These are phyloP conservation scores for Roridomyces roridus DNA, from an alignment of 768 basidiomycete species.

Conservation along the genomic window DNA sequence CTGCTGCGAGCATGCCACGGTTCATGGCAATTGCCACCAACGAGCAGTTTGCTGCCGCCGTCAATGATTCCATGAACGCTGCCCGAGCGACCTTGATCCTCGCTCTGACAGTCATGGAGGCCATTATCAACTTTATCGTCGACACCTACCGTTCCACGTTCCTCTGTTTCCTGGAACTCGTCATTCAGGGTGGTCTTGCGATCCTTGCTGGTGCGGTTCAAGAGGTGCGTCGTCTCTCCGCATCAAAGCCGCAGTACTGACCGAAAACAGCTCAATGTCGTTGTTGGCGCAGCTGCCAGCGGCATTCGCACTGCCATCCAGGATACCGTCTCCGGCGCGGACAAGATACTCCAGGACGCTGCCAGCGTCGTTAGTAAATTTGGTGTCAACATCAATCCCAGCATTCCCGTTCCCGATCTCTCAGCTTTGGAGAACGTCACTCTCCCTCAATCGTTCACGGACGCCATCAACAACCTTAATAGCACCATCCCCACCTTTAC, in stretches of 20 bases:
- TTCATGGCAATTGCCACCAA: slow-evolving; percentile 88
- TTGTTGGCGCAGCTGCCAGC: slow-evolving; percentile 64
- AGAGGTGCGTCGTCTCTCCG: slow-evolving; percentile 58
- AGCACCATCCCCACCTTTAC: slow-evolving; percentile 78
- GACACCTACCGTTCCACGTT: slow-evolving; percentile 93
- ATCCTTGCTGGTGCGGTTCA: slow-evolving; percentile 84
- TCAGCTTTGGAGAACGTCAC: slow-evolving; percentile 76
- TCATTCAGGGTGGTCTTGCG: slow-evolving; percentile 80
- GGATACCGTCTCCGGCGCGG: slow-evolving; percentile 69
- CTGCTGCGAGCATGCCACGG: slow-evolving; percentile 87
- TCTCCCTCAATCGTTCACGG: slow-evolving; percentile 78
- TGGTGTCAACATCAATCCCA: slow-evolving; percentile 63
- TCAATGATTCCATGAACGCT: slow-evolving; percentile 80
- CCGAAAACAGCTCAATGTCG: slow-evolving; percentile 65
- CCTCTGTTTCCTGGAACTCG: slow-evolving; percentile 91
- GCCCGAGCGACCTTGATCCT: slow-evolving; percentile 77
- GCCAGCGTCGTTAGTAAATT: slow-evolving; percentile 78
- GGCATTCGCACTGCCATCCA: slow-evolving; percentile 75
- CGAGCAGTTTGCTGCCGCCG: slow-evolving; percentile 74
- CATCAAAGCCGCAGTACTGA: not conserved
- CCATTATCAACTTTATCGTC: slow-evolving; percentile 89
- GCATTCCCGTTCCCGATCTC: slow-evolving; percentile 79
- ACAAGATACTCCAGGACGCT: slow-evolving; percentile 62
- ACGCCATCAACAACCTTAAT: slow-evolving; percentile 79
- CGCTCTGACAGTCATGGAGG: slow-evolving; percentile 84